Percentiles rank a stretch among this genome's conserved stretches.
phyloP scores from a whole-genome alignment of 495 filamentous ascomycete species.

The Penicillium cosmopolitanum region DNA sequence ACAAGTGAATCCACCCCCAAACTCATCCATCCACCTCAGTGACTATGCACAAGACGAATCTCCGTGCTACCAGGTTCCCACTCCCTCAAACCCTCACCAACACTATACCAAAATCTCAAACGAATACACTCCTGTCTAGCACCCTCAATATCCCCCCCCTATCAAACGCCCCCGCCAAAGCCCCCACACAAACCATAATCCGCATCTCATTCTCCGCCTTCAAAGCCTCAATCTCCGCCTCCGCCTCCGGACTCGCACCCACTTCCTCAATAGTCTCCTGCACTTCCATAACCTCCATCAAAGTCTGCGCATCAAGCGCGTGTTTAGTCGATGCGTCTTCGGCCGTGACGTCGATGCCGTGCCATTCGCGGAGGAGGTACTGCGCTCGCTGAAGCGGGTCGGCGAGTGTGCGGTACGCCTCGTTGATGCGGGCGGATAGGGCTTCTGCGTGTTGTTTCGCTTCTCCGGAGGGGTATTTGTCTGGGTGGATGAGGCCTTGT shows the following conservation, averaged over 20 bases:
- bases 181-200: slow-evolving; percentile 60
- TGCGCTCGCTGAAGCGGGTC: slow-evolving; percentile 79
- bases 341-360: slow-evolving; percentile 72
- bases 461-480: slow-evolving; percentile 63
- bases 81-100: slow-evolving; percentile 74
- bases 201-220: slow-evolving; percentile 68
- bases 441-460: slow-evolving; percentile 68
- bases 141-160: slow-evolving; percentile 62
- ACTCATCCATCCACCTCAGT: slow-evolving; percentile 6
- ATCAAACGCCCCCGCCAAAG: slow-evolving; percentile 65
- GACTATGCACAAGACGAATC: slow-evolving; percentile 63
- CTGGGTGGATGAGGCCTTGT: slow-evolving; percentile 80
- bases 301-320: slow-evolving; percentile 68
- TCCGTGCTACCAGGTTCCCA: slow-evolving; percentile 79
- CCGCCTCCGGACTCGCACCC: slow-evolving; percentile 52
- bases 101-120: slow-evolving; percentile 91
- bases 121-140: slow-evolving; percentile 73
- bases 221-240: slow-evolving; percentile 65
- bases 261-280: slow-evolving; percentile 80
- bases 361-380: slow-evolving; percentile 70
- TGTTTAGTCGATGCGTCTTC: slow-evolving; percentile 67
- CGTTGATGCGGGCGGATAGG: slow-evolving; percentile 78
- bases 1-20: not conserved
- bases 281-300: slow-evolving; percentile 88
- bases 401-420: slow-evolving; percentile 82